Percentiles rank a stretch among this genome's conserved stretches.
These are phyloP conservation scores for Paramecium sonneborni DNA, from an alignment of 73 alveolate genomes.

Conservation along the genomic window DNA sequence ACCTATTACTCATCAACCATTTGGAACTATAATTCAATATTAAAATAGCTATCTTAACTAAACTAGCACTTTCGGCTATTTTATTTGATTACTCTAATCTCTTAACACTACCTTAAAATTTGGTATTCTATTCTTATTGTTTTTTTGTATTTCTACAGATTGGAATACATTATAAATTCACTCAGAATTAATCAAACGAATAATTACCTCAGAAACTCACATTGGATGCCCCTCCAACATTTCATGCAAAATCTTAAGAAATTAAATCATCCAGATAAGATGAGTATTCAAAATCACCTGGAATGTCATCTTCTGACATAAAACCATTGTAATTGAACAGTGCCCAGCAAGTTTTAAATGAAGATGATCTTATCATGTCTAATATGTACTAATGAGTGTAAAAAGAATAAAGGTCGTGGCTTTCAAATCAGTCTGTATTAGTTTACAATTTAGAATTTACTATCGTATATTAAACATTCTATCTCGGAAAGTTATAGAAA, in stretches of 20 bases:
- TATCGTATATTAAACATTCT: not conserved
- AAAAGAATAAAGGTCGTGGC: conserved; percentile 16
- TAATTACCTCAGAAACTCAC: not conserved
- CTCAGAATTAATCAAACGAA: not conserved
- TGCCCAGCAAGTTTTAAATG: not conserved
- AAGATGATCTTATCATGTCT: not conserved
- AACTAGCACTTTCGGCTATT: not conserved
- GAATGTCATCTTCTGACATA: not conserved
- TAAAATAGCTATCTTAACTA: not conserved
- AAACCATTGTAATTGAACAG: not conserved
- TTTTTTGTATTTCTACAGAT: not conserved
- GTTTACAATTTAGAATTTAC: not conserved
- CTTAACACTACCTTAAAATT: not conserved
- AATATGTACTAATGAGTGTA: conserved; percentile 2
- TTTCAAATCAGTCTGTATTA: not conserved
- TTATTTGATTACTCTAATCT: not conserved
- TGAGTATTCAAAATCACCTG: not conserved
- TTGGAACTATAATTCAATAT: not conserved
- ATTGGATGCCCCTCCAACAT: not conserved
- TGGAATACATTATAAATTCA: not conserved
- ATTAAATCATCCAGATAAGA: not conserved
- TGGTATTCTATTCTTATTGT: not conserved
- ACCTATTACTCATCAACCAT: not conserved
- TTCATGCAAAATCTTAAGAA: not conserved
- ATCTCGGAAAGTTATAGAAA: not conserved